A percentile compares a stretch with the other conserved stretches of the same genome.
Evolutionary conservation across 306 rosid species (phyloP).

Genomic region (Corylus heterophylla): DNA sequence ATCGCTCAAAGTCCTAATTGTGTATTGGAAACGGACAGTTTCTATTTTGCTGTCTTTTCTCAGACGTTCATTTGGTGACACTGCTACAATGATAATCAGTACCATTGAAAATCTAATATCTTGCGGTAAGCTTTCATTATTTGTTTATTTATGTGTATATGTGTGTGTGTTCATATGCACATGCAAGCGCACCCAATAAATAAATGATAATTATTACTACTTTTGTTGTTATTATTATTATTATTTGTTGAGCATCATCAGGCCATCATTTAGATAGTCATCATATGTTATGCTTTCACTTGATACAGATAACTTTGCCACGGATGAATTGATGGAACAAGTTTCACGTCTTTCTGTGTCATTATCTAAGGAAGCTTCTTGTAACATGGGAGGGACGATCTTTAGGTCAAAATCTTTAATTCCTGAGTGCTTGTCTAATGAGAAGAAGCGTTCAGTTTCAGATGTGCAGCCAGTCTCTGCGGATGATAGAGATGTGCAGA

Average conservation of each 20-base stretch:
- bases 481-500: constrained; percentile 42
- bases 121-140: constrained; percentile 51
- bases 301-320: constrained; percentile 54
- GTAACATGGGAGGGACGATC: constrained; percentile 37
- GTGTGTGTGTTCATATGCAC: not conserved
- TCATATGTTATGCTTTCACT: constrained; percentile 31
- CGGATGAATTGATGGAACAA: constrained; percentile 71
- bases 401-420: constrained; percentile 32
- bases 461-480: constrained; percentile 37
- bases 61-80: constrained; percentile 50
- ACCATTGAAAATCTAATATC: constrained; percentile 68
- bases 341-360: constrained; percentile 63
- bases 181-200: not conserved
- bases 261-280: constrained; percentile 25
- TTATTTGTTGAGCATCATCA: constrained; percentile 1
- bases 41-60: constrained; percentile 60
- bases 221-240: not conserved
- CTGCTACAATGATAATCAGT: constrained; percentile 45
- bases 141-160: not conserved
- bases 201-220: not conserved
- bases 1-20: constrained; percentile 72
- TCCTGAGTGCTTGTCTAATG: constrained; percentile 40
- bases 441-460: constrained; percentile 37
- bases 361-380: constrained; percentile 55
- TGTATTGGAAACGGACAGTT: constrained; percentile 82